Evolutionary conservation across 305 asterid genomes (phyloP).

Genomic region (Fraxinus xanthoxyloides): DNA sequence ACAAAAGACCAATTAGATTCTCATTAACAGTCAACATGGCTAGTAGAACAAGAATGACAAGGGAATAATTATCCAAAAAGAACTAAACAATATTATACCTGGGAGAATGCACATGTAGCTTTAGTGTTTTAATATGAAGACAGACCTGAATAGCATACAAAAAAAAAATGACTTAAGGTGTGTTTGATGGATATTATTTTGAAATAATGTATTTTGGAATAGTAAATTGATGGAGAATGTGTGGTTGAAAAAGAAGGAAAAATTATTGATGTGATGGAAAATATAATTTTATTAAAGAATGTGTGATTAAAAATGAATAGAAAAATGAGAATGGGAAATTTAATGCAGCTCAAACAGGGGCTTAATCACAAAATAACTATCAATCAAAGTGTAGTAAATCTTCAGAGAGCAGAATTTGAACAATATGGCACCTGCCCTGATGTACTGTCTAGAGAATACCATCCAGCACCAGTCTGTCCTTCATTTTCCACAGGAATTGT

Average conservation of each 20-base stretch:
- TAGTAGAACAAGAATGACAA: slow-evolving; percentile 4
- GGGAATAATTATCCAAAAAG: neutral
- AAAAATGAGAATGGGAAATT: no score
- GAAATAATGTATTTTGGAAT: no score
- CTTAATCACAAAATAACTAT: slow-evolving; percentile 7
- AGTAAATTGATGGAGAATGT: no score
- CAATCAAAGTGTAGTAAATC: neutral
- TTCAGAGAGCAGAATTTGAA: slow-evolving; percentile 13
- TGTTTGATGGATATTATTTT: no score
- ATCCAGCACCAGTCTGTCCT: slow-evolving; percentile 72
- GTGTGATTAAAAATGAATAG: no score
- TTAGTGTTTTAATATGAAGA: slow-evolving; percentile 69
- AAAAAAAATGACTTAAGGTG: slow-evolving; percentile 18
- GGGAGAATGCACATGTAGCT: slow-evolving; percentile 48
- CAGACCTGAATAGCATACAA: slow-evolving; percentile 65
- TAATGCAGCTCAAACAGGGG: no score
- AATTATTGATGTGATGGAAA: no score
- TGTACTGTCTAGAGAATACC: slow-evolving; percentile 76
- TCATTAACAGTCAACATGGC: neutral
- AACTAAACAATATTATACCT: slow-evolving; percentile 42
- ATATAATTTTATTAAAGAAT: no score
- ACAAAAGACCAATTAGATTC: neutral
- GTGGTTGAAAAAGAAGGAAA: no score
- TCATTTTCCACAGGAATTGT: slow-evolving; percentile 70
- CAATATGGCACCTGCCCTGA: slow-evolving; percentile 75